These are phyloP conservation scores for Auricularia heimuer DNA, from an alignment of 768 basidiomycete species.

Conservation along the genomic window DNA sequence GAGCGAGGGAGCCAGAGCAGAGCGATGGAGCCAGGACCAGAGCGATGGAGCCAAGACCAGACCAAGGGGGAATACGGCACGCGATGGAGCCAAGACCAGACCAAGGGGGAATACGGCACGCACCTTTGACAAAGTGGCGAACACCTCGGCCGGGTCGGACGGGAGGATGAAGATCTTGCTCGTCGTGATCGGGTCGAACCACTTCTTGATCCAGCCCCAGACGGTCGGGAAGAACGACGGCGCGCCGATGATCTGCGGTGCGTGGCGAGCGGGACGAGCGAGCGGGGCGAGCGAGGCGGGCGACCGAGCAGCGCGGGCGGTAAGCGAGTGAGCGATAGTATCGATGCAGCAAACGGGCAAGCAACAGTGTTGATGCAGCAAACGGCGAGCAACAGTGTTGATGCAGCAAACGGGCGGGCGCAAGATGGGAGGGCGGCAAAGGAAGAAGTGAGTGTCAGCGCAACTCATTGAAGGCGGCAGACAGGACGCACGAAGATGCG, in stretches of 20 bases:
- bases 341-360: no score
- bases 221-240: conserved; percentile 76
- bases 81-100: no score
- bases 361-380: no score
- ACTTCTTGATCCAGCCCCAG: conserved; percentile 81
- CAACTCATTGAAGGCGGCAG: background rate
- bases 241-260: conserved; percentile 49
- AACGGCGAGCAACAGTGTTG: no score
- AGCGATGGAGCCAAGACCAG: no score
- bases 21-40: no score
- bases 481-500: conserved; percentile 32
- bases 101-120: background rate
- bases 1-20: no score
- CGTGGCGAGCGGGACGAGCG: background rate
- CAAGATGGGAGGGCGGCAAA: conserved; percentile 1
- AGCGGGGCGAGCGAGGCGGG: background rate
- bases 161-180: conserved; percentile 63
- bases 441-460: conserved; percentile 6
- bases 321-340: no score
- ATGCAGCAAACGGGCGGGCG: no score
- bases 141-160: background rate
- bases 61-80: no score
- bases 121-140: background rate
- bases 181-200: conserved; percentile 74
- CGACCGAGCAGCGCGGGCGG: background rate